These are phyloP conservation scores for Spatholobus suberectus DNA, from an alignment of 306 rosid genomes.

Conservation along the genomic window DNA sequence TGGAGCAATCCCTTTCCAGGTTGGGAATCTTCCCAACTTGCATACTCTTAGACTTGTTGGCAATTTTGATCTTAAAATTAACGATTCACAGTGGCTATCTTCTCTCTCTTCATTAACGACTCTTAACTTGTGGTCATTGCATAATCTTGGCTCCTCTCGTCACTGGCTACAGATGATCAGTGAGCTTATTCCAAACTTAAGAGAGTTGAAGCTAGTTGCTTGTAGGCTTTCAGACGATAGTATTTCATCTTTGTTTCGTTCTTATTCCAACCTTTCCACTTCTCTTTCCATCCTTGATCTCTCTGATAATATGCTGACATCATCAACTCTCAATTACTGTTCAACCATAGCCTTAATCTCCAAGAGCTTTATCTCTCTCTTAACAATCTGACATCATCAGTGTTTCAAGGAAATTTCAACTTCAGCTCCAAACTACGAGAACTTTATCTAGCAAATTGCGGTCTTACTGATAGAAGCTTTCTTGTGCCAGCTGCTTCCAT, in stretches of 20 bases:
- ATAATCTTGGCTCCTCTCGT: not conserved
- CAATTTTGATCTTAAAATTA: not conserved
- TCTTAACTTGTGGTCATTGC: not conserved
- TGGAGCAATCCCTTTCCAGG: not conserved
- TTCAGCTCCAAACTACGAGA: no score
- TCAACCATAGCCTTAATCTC: no score
- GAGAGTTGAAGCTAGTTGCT: not conserved
- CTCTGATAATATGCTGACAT: not conserved
- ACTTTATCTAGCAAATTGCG: no score
- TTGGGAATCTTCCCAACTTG: no score
- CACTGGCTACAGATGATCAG: not conserved
- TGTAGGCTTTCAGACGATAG: not conserved
- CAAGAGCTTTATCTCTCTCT: not conserved
- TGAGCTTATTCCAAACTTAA: constrained; percentile 1
- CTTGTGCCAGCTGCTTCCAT: no score
- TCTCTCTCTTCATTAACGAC: not conserved
- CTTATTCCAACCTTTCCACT: not conserved
- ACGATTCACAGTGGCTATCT: not conserved
- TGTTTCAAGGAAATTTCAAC: not conserved
- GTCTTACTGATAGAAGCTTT: no score
- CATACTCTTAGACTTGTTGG: not conserved
- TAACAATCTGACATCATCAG: not conserved
- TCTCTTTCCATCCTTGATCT: constrained; percentile 24
- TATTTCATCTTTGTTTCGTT: not conserved
- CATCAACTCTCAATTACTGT: no score